Conservation (phyloP, 208 protist species). For the Crithidia acanthocephali region DNA sequence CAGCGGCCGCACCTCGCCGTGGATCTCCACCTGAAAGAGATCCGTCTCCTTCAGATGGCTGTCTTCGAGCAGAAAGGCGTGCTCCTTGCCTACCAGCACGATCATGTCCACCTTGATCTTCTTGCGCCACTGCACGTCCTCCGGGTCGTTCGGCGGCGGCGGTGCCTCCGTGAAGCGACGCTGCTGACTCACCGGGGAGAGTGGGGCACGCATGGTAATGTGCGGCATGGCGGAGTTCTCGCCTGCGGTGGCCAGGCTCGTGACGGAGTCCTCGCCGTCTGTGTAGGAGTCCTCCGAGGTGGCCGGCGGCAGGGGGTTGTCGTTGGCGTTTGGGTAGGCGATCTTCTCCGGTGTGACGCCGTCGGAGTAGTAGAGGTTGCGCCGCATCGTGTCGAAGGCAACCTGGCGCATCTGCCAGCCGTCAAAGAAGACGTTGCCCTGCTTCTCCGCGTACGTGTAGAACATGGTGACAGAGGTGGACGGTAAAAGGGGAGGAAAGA, state of each 20-base stretch:
- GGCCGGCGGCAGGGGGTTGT: constrained; percentile 21
- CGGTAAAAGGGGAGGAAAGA: background rate
- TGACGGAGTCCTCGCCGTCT: constrained; percentile 1
- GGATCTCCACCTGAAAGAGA: constrained; percentile 63
- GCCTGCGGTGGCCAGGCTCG: constrained; percentile 3
- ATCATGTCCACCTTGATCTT: constrained; percentile 78
- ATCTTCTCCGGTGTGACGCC: constrained; percentile 33
- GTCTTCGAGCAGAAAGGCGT: constrained; percentile 58
- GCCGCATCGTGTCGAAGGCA: constrained; percentile 73
- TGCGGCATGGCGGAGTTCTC: constrained; percentile 15
- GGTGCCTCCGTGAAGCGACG: constrained; percentile 21
- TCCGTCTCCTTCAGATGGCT: constrained; percentile 56
- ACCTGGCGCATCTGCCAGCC: constrained; percentile 68
- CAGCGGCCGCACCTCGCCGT: constrained; percentile 51
- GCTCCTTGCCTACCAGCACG: constrained; percentile 42
- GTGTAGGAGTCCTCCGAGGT: constrained; percentile 17
- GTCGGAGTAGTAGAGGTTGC: constrained; percentile 67
- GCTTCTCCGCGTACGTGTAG: constrained; percentile 66
- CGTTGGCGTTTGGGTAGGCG: constrained; percentile 37
- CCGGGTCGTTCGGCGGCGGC: constrained; percentile 30
- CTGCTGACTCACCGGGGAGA: constrained; percentile 27
- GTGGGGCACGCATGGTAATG: constrained; percentile 8
- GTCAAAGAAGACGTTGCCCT: constrained; percentile 49
- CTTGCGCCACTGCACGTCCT: constrained; percentile 55
- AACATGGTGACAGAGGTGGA: constrained; percentile 44